A percentile compares a stretch with the other conserved stretches of the same genome.
Conservation (phyloP, 805 yeast species). For the Candida ovalis region DNA sequence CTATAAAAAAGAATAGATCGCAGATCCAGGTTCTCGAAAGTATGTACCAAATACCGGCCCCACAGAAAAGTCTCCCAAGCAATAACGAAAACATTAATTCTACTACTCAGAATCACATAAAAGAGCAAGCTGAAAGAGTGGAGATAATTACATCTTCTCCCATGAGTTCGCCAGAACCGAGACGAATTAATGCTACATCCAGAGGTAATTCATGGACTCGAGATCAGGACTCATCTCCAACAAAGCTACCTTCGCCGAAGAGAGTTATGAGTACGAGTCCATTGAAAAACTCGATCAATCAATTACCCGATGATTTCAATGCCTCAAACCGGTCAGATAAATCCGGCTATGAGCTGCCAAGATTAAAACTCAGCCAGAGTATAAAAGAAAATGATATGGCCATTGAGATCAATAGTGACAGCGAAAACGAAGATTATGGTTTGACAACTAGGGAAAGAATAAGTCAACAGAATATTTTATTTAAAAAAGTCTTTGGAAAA, state of each 20-base stretch:
- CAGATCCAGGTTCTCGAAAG: conserved; percentile 22
- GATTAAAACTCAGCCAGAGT: not conserved
- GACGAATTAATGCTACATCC: not conserved
- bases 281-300: conserved; percentile 9
- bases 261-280: conserved; percentile 2
- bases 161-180: conserved; percentile 5
- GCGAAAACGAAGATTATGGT: not conserved
- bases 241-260: not conserved
- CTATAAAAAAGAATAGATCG: conserved; percentile 4
- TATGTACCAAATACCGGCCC: conserved; percentile 11
- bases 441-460: not conserved
- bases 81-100: conserved; percentile 1
- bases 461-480: not conserved
- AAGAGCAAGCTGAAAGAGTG: not conserved
- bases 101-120: not conserved
- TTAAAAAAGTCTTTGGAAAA: not conserved
- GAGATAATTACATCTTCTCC: conserved; percentile 22
- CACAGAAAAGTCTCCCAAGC: conserved; percentile 4
- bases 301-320: conserved; percentile 10
- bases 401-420: not conserved
- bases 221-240: conserved; percentile 6
- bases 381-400: not conserved
- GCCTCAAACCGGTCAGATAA: not conserved
- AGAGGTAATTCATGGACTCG: not conserved
- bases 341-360: not conserved